A percentile compares a stretch with the other conserved stretches of the same genome.
Evolutionary conservation across 306 rosid genomes (phyloP).

Genomic region (Pyrus betulifolia): DNA sequence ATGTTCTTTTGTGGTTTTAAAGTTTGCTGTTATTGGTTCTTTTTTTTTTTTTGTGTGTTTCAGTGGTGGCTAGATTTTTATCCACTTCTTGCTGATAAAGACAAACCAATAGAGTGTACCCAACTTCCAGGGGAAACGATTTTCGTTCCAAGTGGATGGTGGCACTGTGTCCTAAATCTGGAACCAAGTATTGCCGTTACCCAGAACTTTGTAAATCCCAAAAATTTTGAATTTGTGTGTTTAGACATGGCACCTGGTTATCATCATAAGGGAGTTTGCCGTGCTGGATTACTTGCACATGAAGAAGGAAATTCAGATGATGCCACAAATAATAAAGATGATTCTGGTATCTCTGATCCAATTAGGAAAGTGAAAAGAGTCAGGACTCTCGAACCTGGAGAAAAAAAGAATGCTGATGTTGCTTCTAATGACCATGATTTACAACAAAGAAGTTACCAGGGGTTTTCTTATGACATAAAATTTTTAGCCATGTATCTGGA

Average conservation of each 20-base stretch:
- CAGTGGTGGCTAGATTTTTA: slow-evolving; percentile 99
- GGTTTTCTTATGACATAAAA: slow-evolving; percentile 73
- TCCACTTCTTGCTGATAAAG: slow-evolving; percentile 97
- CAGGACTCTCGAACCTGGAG: slow-evolving; percentile 47
- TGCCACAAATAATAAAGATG: slow-evolving; percentile 23
- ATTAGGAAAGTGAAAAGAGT: slow-evolving; percentile 68
- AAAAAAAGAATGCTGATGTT: slow-evolving; percentile 24
- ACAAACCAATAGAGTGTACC: slow-evolving; percentile 95
- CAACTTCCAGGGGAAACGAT: slow-evolving; percentile 97
- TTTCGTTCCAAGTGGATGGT: slow-evolving; percentile 98
- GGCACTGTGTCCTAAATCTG: slow-evolving; percentile 94
- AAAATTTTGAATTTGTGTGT: slow-evolving; percentile 87
- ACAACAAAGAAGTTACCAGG: slow-evolving; percentile 40
- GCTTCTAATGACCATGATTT: slow-evolving; percentile 41
- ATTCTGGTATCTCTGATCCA: slow-evolving; percentile 31
- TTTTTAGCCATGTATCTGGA: slow-evolving; percentile 77
- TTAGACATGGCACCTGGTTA: slow-evolving; percentile 99
- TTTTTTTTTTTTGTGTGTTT: slow-evolving; percentile 1
- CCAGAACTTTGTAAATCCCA: slow-evolving; percentile 80
- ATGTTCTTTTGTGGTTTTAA: background rate
- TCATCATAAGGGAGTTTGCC: slow-evolving; percentile 93
- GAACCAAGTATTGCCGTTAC: slow-evolving; percentile 93
- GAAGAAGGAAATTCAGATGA: slow-evolving; percentile 53
- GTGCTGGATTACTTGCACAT: slow-evolving; percentile 89
- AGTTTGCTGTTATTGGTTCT: slow-evolving; percentile 9